Evolutionary conservation across 2,329 filamentous ascomycete genomes (phyloP).

Genomic region (Sporothrix variecibatus): DNA sequence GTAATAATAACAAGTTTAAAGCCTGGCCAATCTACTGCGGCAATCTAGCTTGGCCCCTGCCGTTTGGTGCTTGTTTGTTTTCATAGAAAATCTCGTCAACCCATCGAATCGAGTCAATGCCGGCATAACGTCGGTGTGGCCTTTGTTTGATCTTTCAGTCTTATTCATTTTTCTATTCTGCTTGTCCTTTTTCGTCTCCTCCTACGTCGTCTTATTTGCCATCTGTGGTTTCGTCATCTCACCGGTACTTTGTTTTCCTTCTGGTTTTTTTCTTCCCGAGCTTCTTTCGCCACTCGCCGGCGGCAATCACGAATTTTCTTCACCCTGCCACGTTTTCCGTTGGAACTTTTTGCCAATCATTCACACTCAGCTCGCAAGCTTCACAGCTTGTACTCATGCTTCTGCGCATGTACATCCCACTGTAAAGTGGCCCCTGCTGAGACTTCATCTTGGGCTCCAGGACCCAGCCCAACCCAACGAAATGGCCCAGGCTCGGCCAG

Average conservation of each 20-base stretch:
- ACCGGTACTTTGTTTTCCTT: background rate
- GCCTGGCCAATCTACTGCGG: background rate
- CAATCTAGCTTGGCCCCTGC: background rate
- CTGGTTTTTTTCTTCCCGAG: background rate
- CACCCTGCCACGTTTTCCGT: conserved; percentile 14
- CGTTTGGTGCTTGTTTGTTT: background rate
- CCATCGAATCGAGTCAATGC: background rate
- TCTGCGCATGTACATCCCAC: background rate
- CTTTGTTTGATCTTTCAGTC: background rate
- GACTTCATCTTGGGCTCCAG: background rate
- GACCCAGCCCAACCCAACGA: background rate
- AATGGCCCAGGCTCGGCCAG: background rate
- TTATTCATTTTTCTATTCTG: background rate
- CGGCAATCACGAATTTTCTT: conserved; percentile 12
- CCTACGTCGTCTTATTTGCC: background rate
- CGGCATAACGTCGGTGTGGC: conserved; percentile 4
- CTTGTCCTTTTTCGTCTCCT: background rate
- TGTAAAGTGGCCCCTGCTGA: background rate
- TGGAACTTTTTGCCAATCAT: background rate
- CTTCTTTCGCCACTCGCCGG: conserved; percentile 14
- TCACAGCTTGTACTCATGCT: background rate
- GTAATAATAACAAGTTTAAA: background rate
- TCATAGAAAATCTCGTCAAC: background rate
- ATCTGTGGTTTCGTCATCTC: background rate
- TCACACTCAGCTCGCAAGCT: background rate